phyloP scores from a whole-genome alignment of 2,329 filamentous ascomycete species.

The Ilyonectria sp. region DNA sequence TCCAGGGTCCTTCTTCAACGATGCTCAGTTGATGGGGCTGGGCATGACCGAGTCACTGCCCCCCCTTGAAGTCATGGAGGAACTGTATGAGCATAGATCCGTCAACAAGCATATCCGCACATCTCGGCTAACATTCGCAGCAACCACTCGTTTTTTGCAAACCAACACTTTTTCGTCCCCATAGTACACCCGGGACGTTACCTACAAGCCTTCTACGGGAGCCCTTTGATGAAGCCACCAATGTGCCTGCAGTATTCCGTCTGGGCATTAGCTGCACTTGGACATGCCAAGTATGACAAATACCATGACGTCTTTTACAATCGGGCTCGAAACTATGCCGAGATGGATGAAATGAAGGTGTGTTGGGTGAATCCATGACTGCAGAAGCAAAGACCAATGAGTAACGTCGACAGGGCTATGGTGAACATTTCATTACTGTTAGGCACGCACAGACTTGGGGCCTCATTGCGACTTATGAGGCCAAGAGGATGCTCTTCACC shows the following conservation, averaged over 20 bases:
- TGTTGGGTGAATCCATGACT: constrained; percentile 16
- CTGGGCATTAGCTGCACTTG: constrained; percentile 84
- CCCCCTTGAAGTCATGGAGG: constrained; percentile 83
- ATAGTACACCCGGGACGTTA: constrained; percentile 86
- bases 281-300: constrained; percentile 79
- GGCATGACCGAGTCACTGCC: constrained; percentile 88
- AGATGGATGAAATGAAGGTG: constrained; percentile 87
- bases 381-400: neutral
- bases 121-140: constrained; percentile 57
- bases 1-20: constrained; percentile 27
- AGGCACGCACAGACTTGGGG: constrained; percentile 86
- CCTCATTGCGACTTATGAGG: constrained; percentile 83
- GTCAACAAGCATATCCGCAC: neutral
- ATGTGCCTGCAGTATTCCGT: constrained; percentile 89
- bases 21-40: constrained; percentile 75
- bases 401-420: constrained; percentile 69
- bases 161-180: constrained; percentile 79
- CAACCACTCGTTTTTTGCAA: constrained; percentile 82
- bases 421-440: constrained; percentile 85
- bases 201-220: constrained; percentile 78
- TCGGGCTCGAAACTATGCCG: constrained; percentile 84
- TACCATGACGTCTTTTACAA: constrained; percentile 87
- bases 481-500: constrained; percentile 87
- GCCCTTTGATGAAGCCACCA: constrained; percentile 83
- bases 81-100: constrained; percentile 73